These are phyloP conservation scores for Borealophlyctis nickersoniae DNA, from an alignment of 192 early-diverging fungal species.

Conservation along the genomic window DNA sequence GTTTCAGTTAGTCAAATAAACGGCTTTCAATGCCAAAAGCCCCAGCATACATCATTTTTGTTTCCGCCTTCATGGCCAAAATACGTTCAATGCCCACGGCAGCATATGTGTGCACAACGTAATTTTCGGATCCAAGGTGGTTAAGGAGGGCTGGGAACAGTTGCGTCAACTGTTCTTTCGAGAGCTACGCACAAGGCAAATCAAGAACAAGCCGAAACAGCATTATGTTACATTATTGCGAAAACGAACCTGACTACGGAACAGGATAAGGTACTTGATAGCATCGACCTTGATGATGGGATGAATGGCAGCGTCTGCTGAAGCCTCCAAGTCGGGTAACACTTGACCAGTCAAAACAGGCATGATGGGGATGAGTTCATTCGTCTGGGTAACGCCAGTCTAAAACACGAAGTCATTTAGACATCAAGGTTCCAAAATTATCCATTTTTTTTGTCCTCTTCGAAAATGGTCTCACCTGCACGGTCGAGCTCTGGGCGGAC, in stretches of 20 bases:
- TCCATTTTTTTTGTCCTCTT: background rate
- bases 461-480: slow-evolving; percentile 47
- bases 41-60: too few relatives aligned
- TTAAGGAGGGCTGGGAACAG: slow-evolving; percentile 74
- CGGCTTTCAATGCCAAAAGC: slow-evolving; percentile 4
- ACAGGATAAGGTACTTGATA: slow-evolving; percentile 90
- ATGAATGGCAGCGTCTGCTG: slow-evolving; percentile 63
- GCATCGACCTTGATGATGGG: slow-evolving; percentile 93
- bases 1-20: background rate
- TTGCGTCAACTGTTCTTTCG: slow-evolving; percentile 70
- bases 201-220: too few relatives aligned
- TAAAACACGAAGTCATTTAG: slow-evolving; percentile 16
- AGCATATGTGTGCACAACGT: slow-evolving; percentile 88
- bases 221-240: too few relatives aligned
- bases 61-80: slow-evolving; percentile 70
- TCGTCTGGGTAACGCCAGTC: slow-evolving; percentile 81
- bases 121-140: slow-evolving; percentile 77
- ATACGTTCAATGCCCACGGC: slow-evolving; percentile 90
- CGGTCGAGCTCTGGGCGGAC: slow-evolving; percentile 72
- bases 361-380: slow-evolving; percentile 76
- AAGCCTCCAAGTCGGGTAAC: slow-evolving; percentile 67
- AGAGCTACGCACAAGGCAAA: slow-evolving; percentile 46
- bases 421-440: slow-evolving; percentile 3
- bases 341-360: slow-evolving; percentile 83
- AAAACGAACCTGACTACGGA: slow-evolving; percentile 92